phyloP scores from a whole-genome alignment of 768 basidiomycete species.

The Leccinum broughii region DNA sequence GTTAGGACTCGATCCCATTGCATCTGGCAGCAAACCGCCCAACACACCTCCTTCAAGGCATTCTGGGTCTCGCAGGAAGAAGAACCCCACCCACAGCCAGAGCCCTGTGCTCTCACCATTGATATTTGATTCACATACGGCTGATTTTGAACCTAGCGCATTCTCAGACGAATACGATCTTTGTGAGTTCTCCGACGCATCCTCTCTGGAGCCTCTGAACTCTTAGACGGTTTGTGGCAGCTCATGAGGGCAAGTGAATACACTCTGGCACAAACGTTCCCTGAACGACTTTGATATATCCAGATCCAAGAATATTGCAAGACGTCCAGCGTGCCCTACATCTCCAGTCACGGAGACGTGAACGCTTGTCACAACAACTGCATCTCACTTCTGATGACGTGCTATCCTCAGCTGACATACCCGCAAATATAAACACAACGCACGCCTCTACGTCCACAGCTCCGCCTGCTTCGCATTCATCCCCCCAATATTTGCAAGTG shows the following conservation, averaged over 20 bases:
- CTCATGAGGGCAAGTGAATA: conserved; percentile 66
- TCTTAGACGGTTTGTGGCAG: conserved; percentile 35
- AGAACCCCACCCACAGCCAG: conserved; percentile 17
- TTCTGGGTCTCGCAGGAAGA: conserved; percentile 24
- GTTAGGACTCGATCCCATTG: conserved; percentile 19
- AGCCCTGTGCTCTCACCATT: conserved; percentile 15
- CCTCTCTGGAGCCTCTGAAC: conserved; percentile 12
- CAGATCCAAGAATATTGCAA: conserved; percentile 79
- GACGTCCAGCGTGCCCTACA: conserved; percentile 77
- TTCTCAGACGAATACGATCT: conserved; percentile 81
- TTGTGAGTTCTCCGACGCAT: conserved; percentile 46
- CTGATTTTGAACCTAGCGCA: conserved; percentile 40
- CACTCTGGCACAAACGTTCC: conserved; percentile 4
- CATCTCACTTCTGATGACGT: conserved; percentile 21
- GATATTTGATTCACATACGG: conserved; percentile 29
- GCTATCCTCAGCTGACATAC: conserved; percentile 29
- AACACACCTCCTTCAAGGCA: conserved; percentile 19
- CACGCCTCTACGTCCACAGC: conserved; percentile 34
- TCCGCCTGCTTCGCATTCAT: conserved; percentile 14
- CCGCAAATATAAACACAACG: conserved; percentile 28
- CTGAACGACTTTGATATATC: conserved; percentile 14
- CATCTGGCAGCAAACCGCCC: conserved; percentile 11
- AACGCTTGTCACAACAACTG: conserved; percentile 42
- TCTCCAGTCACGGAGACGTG: conserved; percentile 73
- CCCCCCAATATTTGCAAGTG: conserved; percentile 25